phyloP scores from a whole-genome alignment of 2,329 filamentous ascomycete genomes.

The Emmonsia crescens region DNA sequence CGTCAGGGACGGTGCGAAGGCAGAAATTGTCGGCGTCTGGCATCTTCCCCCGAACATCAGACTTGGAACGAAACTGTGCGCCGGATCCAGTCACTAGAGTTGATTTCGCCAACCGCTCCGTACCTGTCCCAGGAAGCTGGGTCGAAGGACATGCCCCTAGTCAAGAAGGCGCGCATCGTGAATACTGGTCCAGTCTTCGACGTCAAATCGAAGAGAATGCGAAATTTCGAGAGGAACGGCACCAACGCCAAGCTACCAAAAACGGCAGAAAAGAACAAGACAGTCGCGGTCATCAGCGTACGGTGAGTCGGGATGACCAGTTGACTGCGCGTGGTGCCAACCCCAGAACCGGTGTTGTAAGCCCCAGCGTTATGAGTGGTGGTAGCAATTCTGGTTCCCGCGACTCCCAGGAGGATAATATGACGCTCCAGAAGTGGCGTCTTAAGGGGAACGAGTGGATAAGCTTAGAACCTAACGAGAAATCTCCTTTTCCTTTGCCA shows the following conservation, averaged over 20 bases:
- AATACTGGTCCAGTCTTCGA: constrained; percentile 4
- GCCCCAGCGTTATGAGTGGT: constrained; percentile 21
- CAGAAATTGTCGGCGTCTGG: background rate
- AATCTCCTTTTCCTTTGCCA: constrained; percentile 13
- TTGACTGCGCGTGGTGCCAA: constrained; percentile 25
- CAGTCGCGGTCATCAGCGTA: constrained; percentile 6
- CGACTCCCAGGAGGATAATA: constrained; percentile 11
- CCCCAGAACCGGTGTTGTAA: constrained; percentile 28
- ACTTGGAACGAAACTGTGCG: background rate
- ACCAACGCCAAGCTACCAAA: background rate
- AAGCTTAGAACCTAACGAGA: constrained; percentile 20
- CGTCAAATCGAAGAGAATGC: constrained; percentile 4
- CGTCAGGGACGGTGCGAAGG: constrained; percentile 12
- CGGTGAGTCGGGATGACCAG: constrained; percentile 24
- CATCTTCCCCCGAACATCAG: background rate
- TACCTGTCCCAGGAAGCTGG: background rate
- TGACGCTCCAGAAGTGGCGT: constrained; percentile 20
- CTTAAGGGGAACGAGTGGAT: constrained; percentile 28
- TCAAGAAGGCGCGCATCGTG: background rate
- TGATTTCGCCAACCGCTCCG: background rate
- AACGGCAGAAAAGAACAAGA: background rate
- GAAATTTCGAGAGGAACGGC: background rate
- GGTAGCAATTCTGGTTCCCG: constrained; percentile 14
- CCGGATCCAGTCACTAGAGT: background rate
- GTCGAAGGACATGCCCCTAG: background rate